These are phyloP conservation scores for Phaffomyces thermotolerans DNA, from an alignment of 805 yeast genomes.

Conservation along the genomic window DNA sequence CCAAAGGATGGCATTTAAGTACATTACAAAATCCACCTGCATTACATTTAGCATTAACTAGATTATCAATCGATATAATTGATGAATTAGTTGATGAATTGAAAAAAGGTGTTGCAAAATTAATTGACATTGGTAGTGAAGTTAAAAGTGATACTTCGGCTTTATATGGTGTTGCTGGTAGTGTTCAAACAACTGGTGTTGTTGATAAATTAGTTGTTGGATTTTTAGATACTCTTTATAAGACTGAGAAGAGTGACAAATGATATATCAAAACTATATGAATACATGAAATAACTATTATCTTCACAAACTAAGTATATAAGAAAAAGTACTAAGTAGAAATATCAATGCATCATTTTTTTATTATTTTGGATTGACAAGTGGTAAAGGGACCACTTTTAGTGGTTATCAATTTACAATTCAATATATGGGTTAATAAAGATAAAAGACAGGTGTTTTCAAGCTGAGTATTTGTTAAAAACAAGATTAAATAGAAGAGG, in stretches of 20 bases:
- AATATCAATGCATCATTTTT: too few species aligned
- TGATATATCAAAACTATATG: not conserved
- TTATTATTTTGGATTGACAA: too few species aligned
- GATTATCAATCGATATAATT: slow-evolving; percentile 53
- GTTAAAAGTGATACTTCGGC: slow-evolving; percentile 66
- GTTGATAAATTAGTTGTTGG: slow-evolving; percentile 75
- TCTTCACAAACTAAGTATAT: too few species aligned
- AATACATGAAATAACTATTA: too few species aligned
- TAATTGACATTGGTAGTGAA: slow-evolving; percentile 15
- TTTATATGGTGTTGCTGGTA: slow-evolving; percentile 92
- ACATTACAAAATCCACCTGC: slow-evolving; percentile 88
- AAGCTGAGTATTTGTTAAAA: too few species aligned
- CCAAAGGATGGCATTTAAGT: slow-evolving; percentile 83
- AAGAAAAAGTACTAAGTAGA: too few species aligned
- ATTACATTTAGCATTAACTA: slow-evolving; percentile 82
- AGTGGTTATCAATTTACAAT: too few species aligned
- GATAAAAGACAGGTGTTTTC: too few species aligned
- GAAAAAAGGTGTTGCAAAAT: slow-evolving; percentile 22
- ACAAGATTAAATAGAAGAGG: too few species aligned
- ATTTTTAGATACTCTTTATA: slow-evolving; percentile 76
- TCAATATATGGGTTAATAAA: too few species aligned
- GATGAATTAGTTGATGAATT: slow-evolving; percentile 50
- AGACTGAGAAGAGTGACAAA: slow-evolving; percentile 25
- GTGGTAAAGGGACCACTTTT: too few species aligned
- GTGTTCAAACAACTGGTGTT: slow-evolving; percentile 73